Percentiles rank a stretch among this genome's conserved stretches.
These are phyloP conservation scores for Dryas drummondii DNA, from an alignment of 306 rosid genomes.

Conservation along the genomic window DNA sequence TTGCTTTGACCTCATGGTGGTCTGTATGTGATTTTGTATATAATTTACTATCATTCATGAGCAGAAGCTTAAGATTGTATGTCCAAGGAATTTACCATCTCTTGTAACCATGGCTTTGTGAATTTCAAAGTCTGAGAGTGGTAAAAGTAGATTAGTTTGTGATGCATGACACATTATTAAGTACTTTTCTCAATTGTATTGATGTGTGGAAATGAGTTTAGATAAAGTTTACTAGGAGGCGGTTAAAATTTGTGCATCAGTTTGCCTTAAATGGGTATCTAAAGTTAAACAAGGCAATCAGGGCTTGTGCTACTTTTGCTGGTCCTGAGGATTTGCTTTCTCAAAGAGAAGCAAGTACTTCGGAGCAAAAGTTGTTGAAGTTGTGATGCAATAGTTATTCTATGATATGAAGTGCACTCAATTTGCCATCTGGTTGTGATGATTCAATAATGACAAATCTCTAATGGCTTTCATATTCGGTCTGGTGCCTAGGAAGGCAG, in stretches of 20 bases:
- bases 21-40: too few relatives aligned
- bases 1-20: too few relatives aligned
- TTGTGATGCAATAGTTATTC: neutral
- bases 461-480: neutral
- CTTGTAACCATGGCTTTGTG: neutral
- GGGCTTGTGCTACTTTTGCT: neutral
- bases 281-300: neutral
- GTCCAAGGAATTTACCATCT: neutral
- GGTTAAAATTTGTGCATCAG: neutral
- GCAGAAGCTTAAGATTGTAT: neutral
- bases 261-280: neutral
- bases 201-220: neutral
- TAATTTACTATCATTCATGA: too few relatives aligned
- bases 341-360: neutral
- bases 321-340: neutral
- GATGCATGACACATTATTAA: neutral
- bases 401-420: neutral
- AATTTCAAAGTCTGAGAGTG: neutral
- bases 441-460: neutral
- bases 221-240: neutral
- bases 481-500: neutral
- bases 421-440: neutral
- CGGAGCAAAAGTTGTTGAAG: neutral
- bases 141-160: neutral
- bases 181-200: neutral